Conservation (phyloP, 345 rosid species). For the Gossypium ekmanianum region DNA sequence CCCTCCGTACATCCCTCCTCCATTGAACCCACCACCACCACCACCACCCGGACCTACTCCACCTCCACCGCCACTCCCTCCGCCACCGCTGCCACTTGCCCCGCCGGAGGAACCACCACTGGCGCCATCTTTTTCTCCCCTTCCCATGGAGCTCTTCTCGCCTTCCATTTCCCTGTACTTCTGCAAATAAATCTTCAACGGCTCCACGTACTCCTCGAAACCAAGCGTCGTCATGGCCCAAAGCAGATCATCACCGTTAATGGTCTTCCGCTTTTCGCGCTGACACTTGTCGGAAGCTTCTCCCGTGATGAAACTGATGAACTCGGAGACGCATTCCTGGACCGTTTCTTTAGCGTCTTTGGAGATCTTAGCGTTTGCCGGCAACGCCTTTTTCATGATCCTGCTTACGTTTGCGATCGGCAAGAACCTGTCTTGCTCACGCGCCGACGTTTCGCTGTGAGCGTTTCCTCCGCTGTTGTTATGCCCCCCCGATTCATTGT, state of each 20-base stretch:
- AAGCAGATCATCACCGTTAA: constrained; percentile 71
- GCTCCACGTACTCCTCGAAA: constrained; percentile 68
- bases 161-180: constrained; percentile 72
- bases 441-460: constrained; percentile 38
- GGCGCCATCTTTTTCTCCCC: constrained; percentile 38
- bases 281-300: constrained; percentile 77
- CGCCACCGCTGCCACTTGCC: constrained; percentile 21
- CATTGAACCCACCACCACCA: constrained; percentile 36
- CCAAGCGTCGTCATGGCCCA: constrained; percentile 83
- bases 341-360: constrained; percentile 78
- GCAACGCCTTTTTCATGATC: constrained; percentile 52
- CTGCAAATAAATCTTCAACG: constrained; percentile 58
- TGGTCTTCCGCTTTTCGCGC: constrained; percentile 68
- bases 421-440: constrained; percentile 59
- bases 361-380: constrained; percentile 71
- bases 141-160: constrained; percentile 45
- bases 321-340: constrained; percentile 75
- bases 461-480: constrained; percentile 26
- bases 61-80: constrained; percentile 18
- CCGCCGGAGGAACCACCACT: constrained; percentile 38
- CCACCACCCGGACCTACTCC: constrained; percentile 24
- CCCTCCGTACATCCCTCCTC: constrained; percentile 51
- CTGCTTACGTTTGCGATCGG: constrained; percentile 42
- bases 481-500: constrained; percentile 61
- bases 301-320: constrained; percentile 69